Evolutionary conservation across 164 flowering plant species (phyloP), one percentile per base, ranked within the genome.

Genomic region (Sextonia rubra): DNA sequence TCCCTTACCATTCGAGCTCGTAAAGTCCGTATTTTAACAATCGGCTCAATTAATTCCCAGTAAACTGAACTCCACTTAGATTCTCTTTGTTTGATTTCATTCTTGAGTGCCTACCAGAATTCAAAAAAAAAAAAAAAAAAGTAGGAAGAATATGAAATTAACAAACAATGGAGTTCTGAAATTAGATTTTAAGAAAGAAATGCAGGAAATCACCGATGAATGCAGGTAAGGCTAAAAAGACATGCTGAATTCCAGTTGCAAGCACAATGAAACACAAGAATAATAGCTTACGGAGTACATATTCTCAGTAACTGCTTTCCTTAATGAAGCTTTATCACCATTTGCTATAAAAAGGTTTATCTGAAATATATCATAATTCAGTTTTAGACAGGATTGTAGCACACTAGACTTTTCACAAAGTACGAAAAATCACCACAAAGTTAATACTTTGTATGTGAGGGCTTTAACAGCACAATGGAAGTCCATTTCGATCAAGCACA

Each of bases 1-100:
- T 29, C 67, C 75, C 23, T 83, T 82, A 77, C 97, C 92, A 93
- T 73, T 73, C 99, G 86, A 85, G 98, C 98, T 76, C 95, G 89
- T 74, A 96, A 79, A 25, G 99, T 96, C 70, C 97, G 85, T 63
- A 96, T 85, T 75, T 87, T 90, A 23, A 87, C 83, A 75, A 82
- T 76, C 64, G 98, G 97, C 74, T 85, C 94, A 64, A 90, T 58
- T 83, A 96, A 61, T 79, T 96, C 99, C 99, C 97, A 96, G 75
- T 89, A 79, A 69, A 93, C 88, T 73, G 73, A 79, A 71, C 79
- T 84, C 98, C 99, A 93, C 74, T 70, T 72, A 20, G 90, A 78
- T 79, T 92, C 95, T 77, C 97, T 85, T 76, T 79, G 87, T 73
- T 91, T 93, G 63, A 96, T 90, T 75, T 93, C 99, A 80, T 90